These are phyloP conservation scores for Xylaria sp. DNA, from an alignment of 2,329 filamentous ascomycete genomes.

Conservation along the genomic window DNA sequence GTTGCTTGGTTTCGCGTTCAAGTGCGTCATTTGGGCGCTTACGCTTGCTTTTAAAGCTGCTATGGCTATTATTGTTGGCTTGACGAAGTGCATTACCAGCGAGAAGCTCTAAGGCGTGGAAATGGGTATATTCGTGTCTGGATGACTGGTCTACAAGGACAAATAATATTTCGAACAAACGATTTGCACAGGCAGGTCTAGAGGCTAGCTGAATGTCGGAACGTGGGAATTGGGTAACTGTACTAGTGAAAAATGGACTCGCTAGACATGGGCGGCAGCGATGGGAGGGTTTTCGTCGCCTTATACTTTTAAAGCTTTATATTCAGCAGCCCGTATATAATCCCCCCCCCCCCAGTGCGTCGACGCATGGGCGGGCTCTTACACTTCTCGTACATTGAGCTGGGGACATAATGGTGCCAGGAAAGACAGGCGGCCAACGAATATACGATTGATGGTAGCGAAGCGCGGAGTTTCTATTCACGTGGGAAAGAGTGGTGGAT, in stretches of 20 bases:
- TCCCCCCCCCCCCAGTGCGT: constrained; percentile 7
- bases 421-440: constrained; percentile 1
- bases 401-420: constrained; percentile 24
- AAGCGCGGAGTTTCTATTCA: constrained; percentile 21
- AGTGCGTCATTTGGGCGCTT: constrained; percentile 68
- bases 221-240: constrained; percentile 7
- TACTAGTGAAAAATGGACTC: constrained; percentile 14
- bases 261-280: constrained; percentile 9
- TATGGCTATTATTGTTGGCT: constrained; percentile 60
- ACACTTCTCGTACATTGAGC: constrained; percentile 24
- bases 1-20: constrained; percentile 64
- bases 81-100: constrained; percentile 62
- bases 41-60: constrained; percentile 67
- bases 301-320: constrained; percentile 3
- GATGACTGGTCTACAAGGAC: constrained; percentile 2
- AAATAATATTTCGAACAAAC: too few species aligned
- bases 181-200: too few species aligned
- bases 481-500: constrained; percentile 3
- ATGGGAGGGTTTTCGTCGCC: constrained; percentile 4
- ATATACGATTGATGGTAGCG: constrained; percentile 28
- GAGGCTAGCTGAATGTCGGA: background rate
- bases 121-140: background rate
- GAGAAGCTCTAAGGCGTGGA: constrained; percentile 52
- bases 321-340: constrained; percentile 8
- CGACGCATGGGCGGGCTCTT: constrained; percentile 16